phyloP scores from a whole-genome alignment of 257 asterid genomes.

The Fraxinus excelsior region DNA sequence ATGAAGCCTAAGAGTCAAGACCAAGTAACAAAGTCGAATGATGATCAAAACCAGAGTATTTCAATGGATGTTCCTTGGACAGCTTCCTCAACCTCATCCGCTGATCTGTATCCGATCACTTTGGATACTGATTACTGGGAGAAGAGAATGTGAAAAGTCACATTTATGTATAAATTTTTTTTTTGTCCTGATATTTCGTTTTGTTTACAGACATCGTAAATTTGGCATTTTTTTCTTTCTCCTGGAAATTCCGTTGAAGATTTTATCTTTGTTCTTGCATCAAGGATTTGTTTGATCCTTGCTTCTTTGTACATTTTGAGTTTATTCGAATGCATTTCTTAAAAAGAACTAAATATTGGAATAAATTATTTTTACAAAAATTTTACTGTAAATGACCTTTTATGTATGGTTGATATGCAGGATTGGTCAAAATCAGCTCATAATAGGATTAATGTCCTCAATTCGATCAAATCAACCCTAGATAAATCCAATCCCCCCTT shows the following conservation, averaged over 20 bases:
- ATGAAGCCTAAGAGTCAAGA: not conserved
- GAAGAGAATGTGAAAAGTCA: slow-evolving; percentile 32
- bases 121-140: slow-evolving; percentile 50
- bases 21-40: not conserved
- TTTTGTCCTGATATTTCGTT: not conserved
- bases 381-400: too few species aligned
- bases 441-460: too few species aligned
- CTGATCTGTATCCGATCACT: slow-evolving; percentile 28
- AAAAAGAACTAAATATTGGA: too few species aligned
- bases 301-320: too few species aligned
- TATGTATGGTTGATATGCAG: too few species aligned
- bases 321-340: too few species aligned
- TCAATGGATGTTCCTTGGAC: slow-evolving; percentile 23
- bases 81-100: slow-evolving; percentile 12
- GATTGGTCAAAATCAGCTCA: too few species aligned
- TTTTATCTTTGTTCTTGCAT: not conserved
- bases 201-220: not conserved
- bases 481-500: too few species aligned
- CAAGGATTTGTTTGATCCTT: not conserved
- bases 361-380: too few species aligned
- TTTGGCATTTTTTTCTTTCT: not conserved
- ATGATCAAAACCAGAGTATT: not conserved
- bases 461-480: too few species aligned
- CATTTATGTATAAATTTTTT: too few species aligned
- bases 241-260: too few species aligned